These are phyloP conservation scores for Annulohypoxylon stygium DNA, from an alignment of 495 filamentous ascomycete species.

Conservation along the genomic window DNA sequence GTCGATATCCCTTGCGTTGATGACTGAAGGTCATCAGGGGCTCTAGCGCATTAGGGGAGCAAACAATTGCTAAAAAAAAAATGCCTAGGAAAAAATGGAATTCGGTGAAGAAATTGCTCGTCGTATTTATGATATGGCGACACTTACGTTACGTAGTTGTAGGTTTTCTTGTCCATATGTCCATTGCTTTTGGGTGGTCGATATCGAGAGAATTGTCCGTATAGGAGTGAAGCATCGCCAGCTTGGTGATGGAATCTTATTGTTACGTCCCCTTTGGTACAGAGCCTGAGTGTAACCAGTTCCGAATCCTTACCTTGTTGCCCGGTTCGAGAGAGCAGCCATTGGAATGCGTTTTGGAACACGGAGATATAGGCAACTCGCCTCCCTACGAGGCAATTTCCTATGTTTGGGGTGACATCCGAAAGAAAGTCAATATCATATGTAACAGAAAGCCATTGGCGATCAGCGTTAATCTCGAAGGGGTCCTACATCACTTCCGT, in stretches of 20 bases:
- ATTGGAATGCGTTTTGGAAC: conserved; percentile 34
- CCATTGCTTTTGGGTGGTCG: background rate
- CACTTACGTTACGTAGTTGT: background rate
- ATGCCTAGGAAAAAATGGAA: background rate
- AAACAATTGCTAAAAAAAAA: conserved; percentile 15
- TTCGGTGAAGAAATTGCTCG: background rate
- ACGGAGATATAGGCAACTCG: conserved; percentile 38
- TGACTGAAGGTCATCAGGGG: background rate
- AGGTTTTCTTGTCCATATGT: background rate
- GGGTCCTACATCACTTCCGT: conserved; percentile 35
- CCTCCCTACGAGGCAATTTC: conserved; percentile 48
- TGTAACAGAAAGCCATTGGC: conserved; percentile 31
- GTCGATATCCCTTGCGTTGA: conserved; percentile 13
- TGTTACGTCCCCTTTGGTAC: conserved; percentile 41
- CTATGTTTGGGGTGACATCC: conserved; percentile 44
- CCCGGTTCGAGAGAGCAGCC: conserved; percentile 28
- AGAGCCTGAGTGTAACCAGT: conserved; percentile 34
- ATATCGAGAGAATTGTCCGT: background rate
- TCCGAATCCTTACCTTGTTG: conserved; percentile 40
- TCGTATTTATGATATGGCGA: background rate
- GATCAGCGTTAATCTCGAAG: conserved; percentile 19
- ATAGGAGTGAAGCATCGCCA: background rate
- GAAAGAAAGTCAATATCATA: conserved; percentile 27
- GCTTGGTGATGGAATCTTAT: conserved; percentile 31
- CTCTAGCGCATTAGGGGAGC: background rate